phyloP scores from a whole-genome alignment of 495 filamentous ascomycete species.

The Beverwykella pulmonaria region DNA sequence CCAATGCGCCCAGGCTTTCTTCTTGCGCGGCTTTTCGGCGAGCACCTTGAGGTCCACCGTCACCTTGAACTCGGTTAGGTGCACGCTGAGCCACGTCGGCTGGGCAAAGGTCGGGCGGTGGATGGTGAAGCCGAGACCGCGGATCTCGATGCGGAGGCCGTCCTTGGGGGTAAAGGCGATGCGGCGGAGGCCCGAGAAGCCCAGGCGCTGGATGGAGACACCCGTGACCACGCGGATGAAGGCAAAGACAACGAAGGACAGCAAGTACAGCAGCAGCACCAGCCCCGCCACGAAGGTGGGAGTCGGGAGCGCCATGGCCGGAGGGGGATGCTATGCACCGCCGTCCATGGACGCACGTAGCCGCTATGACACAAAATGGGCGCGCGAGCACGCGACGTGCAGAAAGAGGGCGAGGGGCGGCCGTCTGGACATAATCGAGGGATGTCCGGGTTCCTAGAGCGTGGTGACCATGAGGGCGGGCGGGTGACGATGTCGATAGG shows the following conservation, averaged over 20 bases:
- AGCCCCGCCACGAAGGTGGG: constrained; percentile 84
- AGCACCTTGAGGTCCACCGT: constrained; percentile 74
- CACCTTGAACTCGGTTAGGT: constrained; percentile 79
- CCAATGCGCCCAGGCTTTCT: constrained; percentile 28
- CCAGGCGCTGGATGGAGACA: constrained; percentile 92
- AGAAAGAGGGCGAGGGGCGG: neutral
- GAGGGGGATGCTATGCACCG: neutral
- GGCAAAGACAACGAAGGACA: constrained; percentile 90
- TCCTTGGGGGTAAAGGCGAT: constrained; percentile 84
- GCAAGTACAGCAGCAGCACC: constrained; percentile 82
- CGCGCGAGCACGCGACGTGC: constrained; percentile 12
- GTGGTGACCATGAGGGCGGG: neutral
- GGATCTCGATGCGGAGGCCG: constrained; percentile 85
- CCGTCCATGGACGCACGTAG: constrained; percentile 5
- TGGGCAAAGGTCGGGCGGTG: constrained; percentile 95
- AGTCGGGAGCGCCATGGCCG: constrained; percentile 61
- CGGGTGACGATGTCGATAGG: neutral
- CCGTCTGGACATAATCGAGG: constrained; percentile 17
- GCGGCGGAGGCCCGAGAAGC: constrained; percentile 85
- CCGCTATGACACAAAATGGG: neutral
- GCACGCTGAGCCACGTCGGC: constrained; percentile 93
- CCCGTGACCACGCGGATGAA: constrained; percentile 89
- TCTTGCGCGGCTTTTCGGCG: constrained; percentile 35
- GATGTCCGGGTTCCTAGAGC: neutral
- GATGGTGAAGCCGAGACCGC: constrained; percentile 81